A percentile compares a stretch with the other conserved stretches of the same genome.
Evolutionary conservation across 202 grass and related monocot species (phyloP).

Genomic region (Brachypodium distachyon): DNA sequence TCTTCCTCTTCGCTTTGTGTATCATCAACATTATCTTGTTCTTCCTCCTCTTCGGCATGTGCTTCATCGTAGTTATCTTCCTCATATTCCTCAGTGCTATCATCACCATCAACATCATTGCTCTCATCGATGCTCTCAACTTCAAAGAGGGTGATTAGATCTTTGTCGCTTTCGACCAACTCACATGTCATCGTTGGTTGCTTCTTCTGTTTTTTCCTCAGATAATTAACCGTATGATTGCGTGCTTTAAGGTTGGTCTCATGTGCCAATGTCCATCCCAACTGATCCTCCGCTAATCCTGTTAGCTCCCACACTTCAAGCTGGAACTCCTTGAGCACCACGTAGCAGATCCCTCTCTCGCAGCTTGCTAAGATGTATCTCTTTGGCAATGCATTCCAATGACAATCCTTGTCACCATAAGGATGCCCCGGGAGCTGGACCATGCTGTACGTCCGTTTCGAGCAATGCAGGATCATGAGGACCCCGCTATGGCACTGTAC

Average conservation of each 20-base stretch:
- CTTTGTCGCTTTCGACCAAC: background rate
- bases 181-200: background rate
- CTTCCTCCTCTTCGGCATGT: background rate
- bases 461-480: background rate
- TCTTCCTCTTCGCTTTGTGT: background rate
- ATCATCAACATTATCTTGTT: background rate
- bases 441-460: background rate
- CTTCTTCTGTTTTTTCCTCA: background rate
- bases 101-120: background rate
- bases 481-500: background rate
- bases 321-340: background rate
- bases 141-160: background rate
- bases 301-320: background rate
- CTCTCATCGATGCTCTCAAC: background rate
- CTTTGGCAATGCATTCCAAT: background rate
- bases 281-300: background rate
- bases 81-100: background rate
- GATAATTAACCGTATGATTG: background rate
- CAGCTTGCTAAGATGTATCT: background rate
- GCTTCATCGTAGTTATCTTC: background rate
- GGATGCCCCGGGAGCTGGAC: background rate
- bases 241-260: background rate
- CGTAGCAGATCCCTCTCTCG: background rate
- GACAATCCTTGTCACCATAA: background rate
- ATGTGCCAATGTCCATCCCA: background rate